Evolutionary conservation across 805 yeast species (phyloP), one percentile per base, ranked within the genome.

Genomic region (Candida methanosorbosa): DNA sequence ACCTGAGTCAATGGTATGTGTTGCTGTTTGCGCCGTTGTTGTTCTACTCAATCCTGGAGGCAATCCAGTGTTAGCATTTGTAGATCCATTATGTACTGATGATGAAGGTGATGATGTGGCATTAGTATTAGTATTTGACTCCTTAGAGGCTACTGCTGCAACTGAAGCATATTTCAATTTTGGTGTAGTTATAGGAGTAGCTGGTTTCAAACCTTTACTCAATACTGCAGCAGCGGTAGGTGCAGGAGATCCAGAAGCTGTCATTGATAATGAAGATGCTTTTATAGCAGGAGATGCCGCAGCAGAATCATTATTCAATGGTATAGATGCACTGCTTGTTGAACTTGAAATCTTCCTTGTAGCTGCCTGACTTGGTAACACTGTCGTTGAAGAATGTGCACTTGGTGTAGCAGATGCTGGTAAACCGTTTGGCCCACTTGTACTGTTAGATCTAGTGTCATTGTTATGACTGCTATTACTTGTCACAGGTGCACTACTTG

Each of bases 131-230:
- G 30, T 22, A 14, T 19, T 6, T 16, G 34, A 26, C 25, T 18
- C 11, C 18, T 52, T 40, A 12, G 52, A 49, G 11, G 49, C 48
- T 8, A 57, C 42, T 9, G 48, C 37, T 8, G 56, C 57, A 9
- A 56, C 52, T 18, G 57, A 46, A 14, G 57, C 56, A 35, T 61
- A 57, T 30, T 57, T 54, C 38, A 66, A 48, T 47, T 56, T 63
- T n/a, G 70, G 68, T 2, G 70, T 56, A 15, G 56, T 51, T 29
- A 51, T 52, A 23, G 56, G 50, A 18, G 54, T 51, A 4, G 56
- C 48, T 8, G 55, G 55, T 31, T 48, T 49, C 18, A 46, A 36
- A 15, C 17, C 40, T 15, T 40, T 43, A 26, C 32, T 34, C 11
- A 42, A 21, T 13, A 42, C 9, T 11, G 40, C 29, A 3, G 40